Base-by-base conservation (phyloP, 371 early-diverging fungal genomes). In the Apophysomyces variabilis region DNA sequence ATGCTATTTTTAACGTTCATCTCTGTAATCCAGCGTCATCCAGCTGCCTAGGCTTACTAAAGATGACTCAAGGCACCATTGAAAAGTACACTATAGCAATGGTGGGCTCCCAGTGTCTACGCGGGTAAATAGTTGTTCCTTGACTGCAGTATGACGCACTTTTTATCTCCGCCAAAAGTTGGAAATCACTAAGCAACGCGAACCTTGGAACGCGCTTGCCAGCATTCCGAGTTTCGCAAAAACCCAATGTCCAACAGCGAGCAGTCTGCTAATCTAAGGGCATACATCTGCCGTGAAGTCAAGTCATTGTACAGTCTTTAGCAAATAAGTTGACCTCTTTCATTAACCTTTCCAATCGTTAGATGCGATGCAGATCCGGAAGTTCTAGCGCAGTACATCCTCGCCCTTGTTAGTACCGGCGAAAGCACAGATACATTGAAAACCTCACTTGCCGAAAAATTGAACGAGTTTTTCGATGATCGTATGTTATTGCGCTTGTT, bases 311-410 rank as follows among this genome's bases (percentile, higher is more conserved):
- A 41, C 89, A 91, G 6, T 64, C 36, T 50, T 12, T 26, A 26
- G 3, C 36, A 61, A 8, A 4, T 39, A 18, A 1, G 16, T 45
- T 45, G 13, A 13, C 16, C 6, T 16, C 13, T 46, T 89, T 89
- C 66, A 82, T 90, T 38, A 72, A 89, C 39, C 90, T 89, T 13
- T 70, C 89, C 32, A 18, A 45, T 32, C 32, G 3, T 26, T 70
- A 93, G 91, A 21, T 90, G 86, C 66, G 94, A 93, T 43, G 93
- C 92, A 18, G 94, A 93, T 68, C 89, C 92, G 6, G 73, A 65
- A 14, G 87, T 91, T 41, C 71, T 93, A 18, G 89, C 92, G 16
- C 91, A 92, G 54, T 94, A 94, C 71, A 86, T 92, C 38, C 71
- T 92, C 26, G 94, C 93, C 7, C 77, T 94, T 36, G 75, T 93